phyloP scores from a whole-genome alignment of 1,284 basidiomycete species.

The Takashimella koratensis region DNA sequence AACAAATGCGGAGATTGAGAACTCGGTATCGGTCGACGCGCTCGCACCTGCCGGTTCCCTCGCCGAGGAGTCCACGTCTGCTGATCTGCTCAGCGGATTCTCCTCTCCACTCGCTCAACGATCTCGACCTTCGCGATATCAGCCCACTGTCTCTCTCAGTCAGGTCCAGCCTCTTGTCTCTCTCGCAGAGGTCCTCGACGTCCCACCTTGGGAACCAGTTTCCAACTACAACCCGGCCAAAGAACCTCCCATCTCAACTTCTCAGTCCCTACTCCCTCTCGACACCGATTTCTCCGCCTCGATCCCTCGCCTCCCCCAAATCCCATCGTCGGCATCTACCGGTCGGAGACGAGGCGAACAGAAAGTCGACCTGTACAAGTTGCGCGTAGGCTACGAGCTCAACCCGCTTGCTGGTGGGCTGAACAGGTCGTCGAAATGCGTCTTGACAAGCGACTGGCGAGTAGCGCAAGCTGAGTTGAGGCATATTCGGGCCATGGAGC shows the following conservation, averaged over 20 bases:
- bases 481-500: conserved; percentile 73
- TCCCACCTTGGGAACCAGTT: conserved; percentile 34
- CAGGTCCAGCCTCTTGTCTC: background rate
- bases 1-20: too few species aligned
- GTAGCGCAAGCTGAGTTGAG: conserved; percentile 70
- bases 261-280: conserved; percentile 35
- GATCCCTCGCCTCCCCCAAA: conserved; percentile 33
- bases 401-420: conserved; percentile 37
- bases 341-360: conserved; percentile 26
- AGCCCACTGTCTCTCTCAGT: background rate
- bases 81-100: background rate
- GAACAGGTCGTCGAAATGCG: conserved; percentile 35
- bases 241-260: conserved; percentile 13
- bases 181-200: conserved; percentile 11
- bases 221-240: conserved; percentile 36
- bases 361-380: conserved; percentile 29
- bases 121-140: background rate
- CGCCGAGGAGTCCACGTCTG: background rate
- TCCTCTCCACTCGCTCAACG: background rate
- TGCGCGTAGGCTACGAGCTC: conserved; percentile 30
- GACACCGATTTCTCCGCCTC: conserved; percentile 31
- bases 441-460: conserved; percentile 43
- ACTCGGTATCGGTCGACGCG: too few species aligned
- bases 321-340: conserved; percentile 25
- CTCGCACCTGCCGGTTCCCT: background rate